phyloP scores from a whole-genome alignment of 495 filamentous ascomycete genomes.

The Talaromyces liani region DNA sequence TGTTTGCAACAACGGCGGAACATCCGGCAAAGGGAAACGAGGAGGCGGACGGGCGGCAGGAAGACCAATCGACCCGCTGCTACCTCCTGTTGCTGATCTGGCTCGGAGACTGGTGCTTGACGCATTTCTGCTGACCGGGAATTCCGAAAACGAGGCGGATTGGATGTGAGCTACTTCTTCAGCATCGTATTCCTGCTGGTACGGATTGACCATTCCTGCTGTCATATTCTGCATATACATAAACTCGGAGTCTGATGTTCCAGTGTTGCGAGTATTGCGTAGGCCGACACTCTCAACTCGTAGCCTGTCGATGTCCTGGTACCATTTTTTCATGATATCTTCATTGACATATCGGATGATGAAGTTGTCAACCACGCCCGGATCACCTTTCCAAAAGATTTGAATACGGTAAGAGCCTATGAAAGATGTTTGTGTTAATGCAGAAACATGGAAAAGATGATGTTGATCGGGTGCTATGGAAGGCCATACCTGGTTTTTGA shows the following conservation, averaged over 20 bases:
- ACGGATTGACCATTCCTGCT: conserved; percentile 65
- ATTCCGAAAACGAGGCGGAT: conserved; percentile 37
- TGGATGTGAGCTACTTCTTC: conserved; percentile 59
- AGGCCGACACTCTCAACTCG: conserved; percentile 35
- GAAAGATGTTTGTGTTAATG: conserved; percentile 4
- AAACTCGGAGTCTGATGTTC: conserved; percentile 68
- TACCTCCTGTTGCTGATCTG: conserved; percentile 72
- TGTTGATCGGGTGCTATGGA: neutral
- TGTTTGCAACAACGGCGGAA: conserved; percentile 66
- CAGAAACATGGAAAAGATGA: neutral
- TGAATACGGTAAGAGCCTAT: conserved; percentile 86
- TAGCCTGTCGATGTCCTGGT: conserved; percentile 47
- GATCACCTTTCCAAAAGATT: conserved; percentile 98
- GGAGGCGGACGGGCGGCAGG: conserved; percentile 52
- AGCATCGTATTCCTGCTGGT: conserved; percentile 68
- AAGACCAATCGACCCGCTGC: conserved; percentile 38
- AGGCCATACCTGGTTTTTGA: conserved; percentile 66
- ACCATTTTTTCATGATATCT: conserved; percentile 88
- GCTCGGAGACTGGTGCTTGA: conserved; percentile 76
- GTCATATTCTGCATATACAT: conserved; percentile 62
- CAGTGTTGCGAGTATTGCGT: conserved; percentile 42
- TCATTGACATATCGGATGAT: conserved; percentile 87
- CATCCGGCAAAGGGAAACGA: conserved; percentile 54
- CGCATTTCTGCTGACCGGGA: conserved; percentile 64
- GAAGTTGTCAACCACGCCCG: conserved; percentile 93